Evolutionary conservation across 208 protist species (phyloP), one percentile per base, ranked within the genome.

Genomic region (Leishmania turanica): DNA sequence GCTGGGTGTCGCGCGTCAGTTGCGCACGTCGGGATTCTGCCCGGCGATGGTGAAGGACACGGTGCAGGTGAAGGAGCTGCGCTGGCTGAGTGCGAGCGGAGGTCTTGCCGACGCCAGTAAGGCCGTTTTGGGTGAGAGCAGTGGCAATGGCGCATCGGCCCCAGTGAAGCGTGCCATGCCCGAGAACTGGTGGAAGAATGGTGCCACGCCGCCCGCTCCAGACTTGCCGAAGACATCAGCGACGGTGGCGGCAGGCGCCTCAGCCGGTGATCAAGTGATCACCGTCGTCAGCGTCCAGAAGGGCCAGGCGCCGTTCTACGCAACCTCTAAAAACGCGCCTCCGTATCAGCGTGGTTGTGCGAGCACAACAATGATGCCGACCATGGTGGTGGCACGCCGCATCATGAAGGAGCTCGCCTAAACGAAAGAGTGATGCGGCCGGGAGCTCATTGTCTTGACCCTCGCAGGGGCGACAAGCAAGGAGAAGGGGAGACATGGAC

Each of bases 271-370:
- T 37, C 78, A 83, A 19, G 83, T 90, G 62, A 84, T 97, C 40
- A 96, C 95, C 3, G 90, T 95, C 24, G 78, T 97, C 42, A 90
- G 84, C 13, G 92, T 97, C 9, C 58, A 75, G 21, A 84, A 88
- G 15, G 95, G 95, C 0, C 87, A 89, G 76, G 91, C 93, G 37
- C 95, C 95, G 15, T 96, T 96, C 77, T 97, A 96, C 77, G 86
- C 89, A 0, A 85, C 84, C 2, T 79, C 84, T 9, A 90, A 90
- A 45, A 74, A 88, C 11, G 82, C 89, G 11, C 84, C 91, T 34
- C 95, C 95, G 77, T 97, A 96, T 65, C 79, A 85, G 76, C 91
- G 95, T 51, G 87, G 84, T 19, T 93, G 90, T 85, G 95, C 95
- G 37, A 97, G 95, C 72, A 96, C 95, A 8, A 85, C 87, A 24